These are phyloP conservation scores for Dichomitus squalens DNA, from an alignment of 1,284 basidiomycete genomes.

Conservation along the genomic window DNA sequence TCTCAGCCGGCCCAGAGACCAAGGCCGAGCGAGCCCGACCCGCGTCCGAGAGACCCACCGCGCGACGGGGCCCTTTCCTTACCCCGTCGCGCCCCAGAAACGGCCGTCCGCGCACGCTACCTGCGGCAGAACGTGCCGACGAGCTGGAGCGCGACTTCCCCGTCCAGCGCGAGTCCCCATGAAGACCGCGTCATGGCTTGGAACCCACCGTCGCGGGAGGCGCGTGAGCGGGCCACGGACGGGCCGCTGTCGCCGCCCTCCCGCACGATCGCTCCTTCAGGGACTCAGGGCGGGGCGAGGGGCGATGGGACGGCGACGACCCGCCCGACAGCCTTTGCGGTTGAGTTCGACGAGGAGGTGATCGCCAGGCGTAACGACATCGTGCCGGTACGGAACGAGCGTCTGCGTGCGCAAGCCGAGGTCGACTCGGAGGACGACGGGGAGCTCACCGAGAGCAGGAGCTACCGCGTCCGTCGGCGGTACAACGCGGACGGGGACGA, in stretches of 20 bases:
- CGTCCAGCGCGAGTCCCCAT: background rate
- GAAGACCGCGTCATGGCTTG: background rate
- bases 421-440: constrained; percentile 2
- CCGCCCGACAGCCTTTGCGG: background rate
- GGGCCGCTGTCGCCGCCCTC: constrained; percentile 1
- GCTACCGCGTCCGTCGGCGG: constrained; percentile 43
- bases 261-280: background rate
- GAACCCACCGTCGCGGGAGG: background rate
- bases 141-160: background rate
- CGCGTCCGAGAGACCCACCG: background rate
- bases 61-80: background rate
- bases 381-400: constrained; percentile 1
- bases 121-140: constrained; percentile 3
- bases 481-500: constrained; percentile 45
- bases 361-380: constrained; percentile 5
- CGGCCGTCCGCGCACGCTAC: constrained; percentile 2
- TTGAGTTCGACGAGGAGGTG: background rate
- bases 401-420: background rate
- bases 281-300: background rate
- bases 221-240: background rate
- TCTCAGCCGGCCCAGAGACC: background rate
- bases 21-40: background rate
- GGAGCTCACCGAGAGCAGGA: constrained; percentile 29
- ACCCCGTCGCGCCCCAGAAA: constrained; percentile 2
- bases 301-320: background rate